A percentile compares a stretch with the other conserved stretches of the same genome.
Evolutionary conservation across 2,329 filamentous ascomycete genomes (phyloP).

Genomic region (Didymosphaeria variabile): DNA sequence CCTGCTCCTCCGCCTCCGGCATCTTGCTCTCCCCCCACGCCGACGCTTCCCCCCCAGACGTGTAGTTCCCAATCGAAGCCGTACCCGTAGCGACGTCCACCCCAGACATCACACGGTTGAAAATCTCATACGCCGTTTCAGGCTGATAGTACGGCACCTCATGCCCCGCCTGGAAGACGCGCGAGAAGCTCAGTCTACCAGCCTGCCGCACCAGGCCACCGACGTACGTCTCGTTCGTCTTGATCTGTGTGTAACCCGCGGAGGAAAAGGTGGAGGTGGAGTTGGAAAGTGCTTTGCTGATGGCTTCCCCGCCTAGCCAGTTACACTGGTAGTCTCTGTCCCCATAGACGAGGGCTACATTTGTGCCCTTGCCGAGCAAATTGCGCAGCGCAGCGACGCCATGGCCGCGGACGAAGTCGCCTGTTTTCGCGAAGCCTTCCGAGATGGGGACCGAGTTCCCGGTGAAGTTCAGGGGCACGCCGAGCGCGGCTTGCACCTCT

Average conservation of each 20-base stretch:
- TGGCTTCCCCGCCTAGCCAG: conserved; percentile 75
- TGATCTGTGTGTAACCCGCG: conserved; percentile 75
- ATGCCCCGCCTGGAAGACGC: conserved; percentile 56
- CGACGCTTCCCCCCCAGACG: conserved; percentile 9
- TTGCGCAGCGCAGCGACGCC: conserved; percentile 52
- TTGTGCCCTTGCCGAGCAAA: conserved; percentile 57
- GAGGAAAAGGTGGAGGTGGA: conserved; percentile 65
- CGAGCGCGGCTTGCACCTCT: conserved; percentile 64
- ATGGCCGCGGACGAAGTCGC: conserved; percentile 66
- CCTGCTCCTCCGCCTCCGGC: conserved; percentile 1
- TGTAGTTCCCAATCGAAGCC: not conserved
- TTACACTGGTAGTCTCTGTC: conserved; percentile 57
- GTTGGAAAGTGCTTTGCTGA: conserved; percentile 63
- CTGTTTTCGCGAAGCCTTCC: conserved; percentile 43
- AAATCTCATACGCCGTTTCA: conserved; percentile 60
- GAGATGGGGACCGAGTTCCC: conserved; percentile 16
- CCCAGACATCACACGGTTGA: conserved; percentile 58
- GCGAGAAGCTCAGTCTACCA: conserved; percentile 57
- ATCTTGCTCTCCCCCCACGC: conserved; percentile 17
- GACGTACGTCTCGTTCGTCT: conserved; percentile 70
- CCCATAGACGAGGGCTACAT: conserved; percentile 26
- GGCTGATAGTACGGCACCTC: conserved; percentile 52
- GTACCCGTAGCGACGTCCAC: conserved; percentile 61
- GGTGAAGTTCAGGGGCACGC: conserved; percentile 64
- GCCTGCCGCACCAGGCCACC: conserved; percentile 77